phyloP scores from a whole-genome alignment of 1,284 basidiomycete species.

The Ganoderma leucocontextum region DNA sequence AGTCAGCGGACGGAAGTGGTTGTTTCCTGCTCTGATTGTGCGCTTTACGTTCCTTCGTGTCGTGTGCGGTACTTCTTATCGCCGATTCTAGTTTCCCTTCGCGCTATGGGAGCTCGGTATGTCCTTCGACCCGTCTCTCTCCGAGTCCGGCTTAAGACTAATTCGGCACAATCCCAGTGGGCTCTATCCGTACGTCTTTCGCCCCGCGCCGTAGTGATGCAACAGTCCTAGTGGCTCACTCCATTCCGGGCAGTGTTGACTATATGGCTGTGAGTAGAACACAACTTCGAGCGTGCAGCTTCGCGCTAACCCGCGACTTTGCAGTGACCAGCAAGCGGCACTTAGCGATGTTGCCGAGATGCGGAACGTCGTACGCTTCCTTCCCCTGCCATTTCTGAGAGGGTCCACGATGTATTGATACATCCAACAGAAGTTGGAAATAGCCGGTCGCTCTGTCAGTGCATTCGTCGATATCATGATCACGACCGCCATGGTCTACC shows the following conservation, averaged over 20 bases:
- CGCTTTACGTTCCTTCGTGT: not conserved
- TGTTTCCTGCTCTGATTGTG: not conserved
- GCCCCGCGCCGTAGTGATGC: not conserved
- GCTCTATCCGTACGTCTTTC: slow-evolving; percentile 1
- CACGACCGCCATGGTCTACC: slow-evolving; percentile 5
- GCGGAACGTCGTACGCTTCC: not conserved
- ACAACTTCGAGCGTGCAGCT: not conserved
- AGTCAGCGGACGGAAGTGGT: slow-evolving; percentile 7
- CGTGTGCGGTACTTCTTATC: not conserved
- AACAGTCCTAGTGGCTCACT: not conserved
- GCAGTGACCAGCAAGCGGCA: not conserved
- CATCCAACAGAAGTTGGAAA: not conserved
- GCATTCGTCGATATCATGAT: slow-evolving; percentile 11
- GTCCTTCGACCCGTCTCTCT: not conserved
- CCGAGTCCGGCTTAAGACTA: not conserved
- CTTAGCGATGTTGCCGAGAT: not conserved
- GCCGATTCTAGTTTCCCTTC: not conserved
- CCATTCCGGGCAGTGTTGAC: slow-evolving; percentile 4
- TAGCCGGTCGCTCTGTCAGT: not conserved
- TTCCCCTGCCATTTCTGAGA: not conserved
- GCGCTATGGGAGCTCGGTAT: slow-evolving; percentile 9
- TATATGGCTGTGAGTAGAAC: slow-evolving; percentile 3
- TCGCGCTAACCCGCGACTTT: not conserved
- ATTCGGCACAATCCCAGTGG: not conserved
- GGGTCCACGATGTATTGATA: not conserved